Conservation (phyloP, 2,329 filamentous ascomycete species). For the Colletotrichum theobromicola region DNA sequence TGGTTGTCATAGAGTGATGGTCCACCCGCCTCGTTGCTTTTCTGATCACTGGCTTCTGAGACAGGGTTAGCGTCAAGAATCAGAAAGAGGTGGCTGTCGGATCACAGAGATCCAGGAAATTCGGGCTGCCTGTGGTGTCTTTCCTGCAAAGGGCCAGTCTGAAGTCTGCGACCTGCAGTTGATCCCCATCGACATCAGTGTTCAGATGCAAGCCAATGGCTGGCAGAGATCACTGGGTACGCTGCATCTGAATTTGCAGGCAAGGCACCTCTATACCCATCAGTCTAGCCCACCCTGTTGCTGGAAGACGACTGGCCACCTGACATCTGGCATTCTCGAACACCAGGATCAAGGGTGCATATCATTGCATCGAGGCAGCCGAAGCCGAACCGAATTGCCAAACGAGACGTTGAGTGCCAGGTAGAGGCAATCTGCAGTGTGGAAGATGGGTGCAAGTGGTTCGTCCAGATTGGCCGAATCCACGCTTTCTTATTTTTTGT, state of each 20-base stretch:
- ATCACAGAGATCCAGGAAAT: not conserved
- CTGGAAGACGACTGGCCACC: not conserved
- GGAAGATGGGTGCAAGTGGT: not conserved
- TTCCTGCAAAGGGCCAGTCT: constrained; percentile 1
- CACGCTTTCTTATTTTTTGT: constrained; percentile 18
- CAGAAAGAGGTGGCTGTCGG: not conserved
- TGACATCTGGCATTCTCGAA: not conserved
- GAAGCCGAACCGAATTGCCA: not conserved
- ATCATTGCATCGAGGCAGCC: not conserved
- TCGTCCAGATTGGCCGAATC: not conserved
- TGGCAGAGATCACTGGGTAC: not conserved
- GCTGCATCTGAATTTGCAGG: not conserved
- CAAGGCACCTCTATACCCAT: not conserved
- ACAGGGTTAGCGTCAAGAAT: constrained; percentile 21
- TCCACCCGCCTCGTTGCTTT: constrained; percentile 19
- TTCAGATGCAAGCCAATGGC: constrained; percentile 1
- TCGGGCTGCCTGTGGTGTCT: constrained; percentile 18
- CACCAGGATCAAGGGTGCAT: constrained; percentile 11
- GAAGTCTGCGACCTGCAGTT: constrained; percentile 7
- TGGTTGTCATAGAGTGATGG: constrained; percentile 21
- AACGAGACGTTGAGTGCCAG: not conserved
- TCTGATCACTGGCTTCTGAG: constrained; percentile 19
- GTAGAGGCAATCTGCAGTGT: constrained; percentile 2
- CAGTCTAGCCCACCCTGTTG: not conserved
- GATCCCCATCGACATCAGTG: not conserved